Percentiles rank a stretch among this genome's conserved stretches.
Conservation (phyloP, 2,329 filamentous ascomycete genomes). For the Alternaria arbusti region DNA sequence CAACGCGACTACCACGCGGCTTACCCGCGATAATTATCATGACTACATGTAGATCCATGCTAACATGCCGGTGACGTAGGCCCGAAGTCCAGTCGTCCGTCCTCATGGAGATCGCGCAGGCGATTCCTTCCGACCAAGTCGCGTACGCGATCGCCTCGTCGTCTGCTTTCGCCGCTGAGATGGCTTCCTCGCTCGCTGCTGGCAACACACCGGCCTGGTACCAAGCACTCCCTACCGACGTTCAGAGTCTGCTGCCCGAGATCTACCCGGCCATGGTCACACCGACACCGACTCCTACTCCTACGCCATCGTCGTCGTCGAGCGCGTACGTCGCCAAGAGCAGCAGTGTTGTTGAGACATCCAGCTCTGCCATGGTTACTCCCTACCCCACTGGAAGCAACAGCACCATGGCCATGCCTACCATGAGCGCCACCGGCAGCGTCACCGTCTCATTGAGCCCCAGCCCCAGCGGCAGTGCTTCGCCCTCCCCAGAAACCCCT, state of each 20-base stretch:
- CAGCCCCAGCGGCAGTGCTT: constrained; percentile 7
- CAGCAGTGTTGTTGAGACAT: constrained; percentile 1
- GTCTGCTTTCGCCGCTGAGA: constrained; percentile 49
- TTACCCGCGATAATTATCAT: not conserved
- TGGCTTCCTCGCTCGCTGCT: constrained; percentile 53
- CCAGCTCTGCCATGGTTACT: not conserved
- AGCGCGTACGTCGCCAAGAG: constrained; percentile 3
- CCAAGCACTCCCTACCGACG: constrained; percentile 52
- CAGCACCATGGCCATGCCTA: constrained; percentile 7
- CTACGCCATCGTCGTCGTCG: not conserved
- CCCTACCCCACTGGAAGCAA: constrained; percentile 9
- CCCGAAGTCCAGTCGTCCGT: constrained; percentile 45
- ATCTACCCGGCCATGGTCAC: constrained; percentile 37
- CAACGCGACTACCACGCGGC: constrained; percentile 1
- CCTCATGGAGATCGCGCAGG: constrained; percentile 53
- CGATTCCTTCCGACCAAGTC: constrained; percentile 51
- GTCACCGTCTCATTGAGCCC: constrained; percentile 7
- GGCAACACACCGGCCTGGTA: constrained; percentile 55
- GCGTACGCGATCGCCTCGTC: constrained; percentile 51
- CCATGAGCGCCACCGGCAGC: constrained; percentile 15
- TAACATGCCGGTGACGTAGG: constrained; percentile 19
- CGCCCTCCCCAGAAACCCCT: constrained; percentile 9
- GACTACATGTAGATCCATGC: not conserved
- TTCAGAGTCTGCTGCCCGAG: constrained; percentile 52
- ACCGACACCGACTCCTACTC: constrained; percentile 24